Base-by-base conservation (phyloP, 768 basidiomycete genomes). In the Boletus huronensis region DNA sequence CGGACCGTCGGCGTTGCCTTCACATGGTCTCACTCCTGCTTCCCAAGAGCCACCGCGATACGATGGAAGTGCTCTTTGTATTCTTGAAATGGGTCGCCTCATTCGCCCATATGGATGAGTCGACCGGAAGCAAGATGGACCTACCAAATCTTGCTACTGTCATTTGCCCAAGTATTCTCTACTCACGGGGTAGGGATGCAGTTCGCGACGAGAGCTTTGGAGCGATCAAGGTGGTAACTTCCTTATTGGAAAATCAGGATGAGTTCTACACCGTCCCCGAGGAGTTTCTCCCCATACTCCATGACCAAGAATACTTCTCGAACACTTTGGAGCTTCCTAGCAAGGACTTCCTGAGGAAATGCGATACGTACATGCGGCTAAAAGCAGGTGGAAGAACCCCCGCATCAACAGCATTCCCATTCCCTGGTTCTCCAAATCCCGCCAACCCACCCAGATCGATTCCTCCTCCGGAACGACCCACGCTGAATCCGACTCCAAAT, bases 1-100 rank as follows among this genome's bases (percentile, higher is more conserved):
- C 81, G 35, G 93, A 98, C 45, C 85, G 93, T 43, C 82, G 81
- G 62, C 86, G 90, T 48, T 82, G 88, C 64, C 79, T 98, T 26
- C 95, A 98, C 70, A 79, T 96, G 60, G 77, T 94, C 16, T 87
- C 88, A 39, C 76, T 95, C 53, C 76, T 98, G 8, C 75, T 99
- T 65, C 97, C 97, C 32, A 93, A 93, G 74, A 82, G 84, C 57
- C 92, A 99, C 70, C 87, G 97, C 58, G 97, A 99, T 72, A 98
- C 96, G 19, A 85, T 97, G 83, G 97, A 99, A 72, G 92, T 97
- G 48, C 76, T 99, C 48, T 98, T 97, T 67, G 95, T 97, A 29
- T 99, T 99, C 77, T 80, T 99, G 61, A 97, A 98, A 73, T 99
- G 97, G 97, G 97, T 99, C 11, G 96, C 96, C 10, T 97, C 94